A percentile compares a stretch with the other conserved stretches of the same genome.
Conservation (phyloP, 371 early-diverging fungal species). For the Syncephalastrum contaminatum region DNA sequence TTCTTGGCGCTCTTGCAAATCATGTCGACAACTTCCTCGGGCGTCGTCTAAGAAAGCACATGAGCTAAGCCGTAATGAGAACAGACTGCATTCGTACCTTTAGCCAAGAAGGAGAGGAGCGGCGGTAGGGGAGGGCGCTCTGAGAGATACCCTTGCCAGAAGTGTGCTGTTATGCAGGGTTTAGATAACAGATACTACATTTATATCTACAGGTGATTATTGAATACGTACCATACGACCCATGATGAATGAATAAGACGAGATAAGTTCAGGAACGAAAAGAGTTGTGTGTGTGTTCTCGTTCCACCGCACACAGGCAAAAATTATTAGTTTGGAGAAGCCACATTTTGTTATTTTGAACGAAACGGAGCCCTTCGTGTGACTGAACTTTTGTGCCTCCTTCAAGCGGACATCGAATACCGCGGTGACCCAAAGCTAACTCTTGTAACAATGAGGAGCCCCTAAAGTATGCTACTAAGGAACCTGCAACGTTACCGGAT, state of each 20-base stretch:
- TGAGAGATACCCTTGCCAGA: slow-evolving; percentile 98
- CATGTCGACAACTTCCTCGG: slow-evolving; percentile 96
- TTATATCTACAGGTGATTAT: not conserved
- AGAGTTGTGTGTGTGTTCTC: slow-evolving; percentile 6
- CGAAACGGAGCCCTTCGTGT: too few relatives aligned
- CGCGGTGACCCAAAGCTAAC: too few relatives aligned
- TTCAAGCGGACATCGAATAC: too few relatives aligned
- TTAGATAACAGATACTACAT: not conserved
- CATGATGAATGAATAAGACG: slow-evolving; percentile 20
- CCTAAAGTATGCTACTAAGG: too few relatives aligned
- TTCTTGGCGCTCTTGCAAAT: slow-evolving; percentile 99
- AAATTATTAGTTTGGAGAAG: too few relatives aligned
- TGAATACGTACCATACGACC: slow-evolving; percentile 27
- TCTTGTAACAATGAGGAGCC: too few relatives aligned
- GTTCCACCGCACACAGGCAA: too few relatives aligned
- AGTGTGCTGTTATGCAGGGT: slow-evolving; percentile 66
- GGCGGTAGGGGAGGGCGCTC: slow-evolving; percentile 99
- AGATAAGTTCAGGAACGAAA: slow-evolving; percentile 4
- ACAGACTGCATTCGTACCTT: slow-evolving; percentile 44
- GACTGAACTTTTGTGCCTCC: too few relatives aligned
- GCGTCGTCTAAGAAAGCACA: slow-evolving; percentile 52
- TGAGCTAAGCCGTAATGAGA: not conserved
- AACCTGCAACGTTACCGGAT: too few relatives aligned
- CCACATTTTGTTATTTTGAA: too few relatives aligned
- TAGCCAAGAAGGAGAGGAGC: slow-evolving; percentile 97